These are phyloP conservation scores for Aspergillus heteromorphus DNA, from an alignment of 495 filamentous ascomycete genomes.

Conservation along the genomic window DNA sequence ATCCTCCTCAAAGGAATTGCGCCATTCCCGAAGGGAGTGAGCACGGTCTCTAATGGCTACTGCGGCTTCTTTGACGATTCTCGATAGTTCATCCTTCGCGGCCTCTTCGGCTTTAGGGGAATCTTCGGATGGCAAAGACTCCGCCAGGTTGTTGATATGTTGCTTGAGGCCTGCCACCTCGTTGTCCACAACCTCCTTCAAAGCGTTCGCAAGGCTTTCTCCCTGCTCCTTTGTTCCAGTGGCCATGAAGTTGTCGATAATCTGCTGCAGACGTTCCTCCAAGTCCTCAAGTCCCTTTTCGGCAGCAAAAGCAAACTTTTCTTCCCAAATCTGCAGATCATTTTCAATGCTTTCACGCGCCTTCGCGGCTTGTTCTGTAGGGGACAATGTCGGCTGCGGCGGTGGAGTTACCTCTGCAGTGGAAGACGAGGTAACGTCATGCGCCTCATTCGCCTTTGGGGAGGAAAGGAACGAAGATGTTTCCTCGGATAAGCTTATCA, in stretches of 20 bases:
- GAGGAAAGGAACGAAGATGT: conserved; percentile 18
- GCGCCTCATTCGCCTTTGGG: conserved; percentile 14
- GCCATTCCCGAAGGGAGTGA: conserved; percentile 76
- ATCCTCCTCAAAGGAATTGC: conserved; percentile 64
- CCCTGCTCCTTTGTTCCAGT: conserved; percentile 62
- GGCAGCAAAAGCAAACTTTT: conserved; percentile 75
- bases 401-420: conserved; percentile 16
- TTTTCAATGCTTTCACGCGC: conserved; percentile 63
- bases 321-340: conserved; percentile 78
- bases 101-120: conserved; percentile 48
- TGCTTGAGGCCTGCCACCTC: conserved; percentile 63
- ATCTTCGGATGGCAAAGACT: conserved; percentile 47
- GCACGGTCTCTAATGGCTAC: conserved; percentile 73
- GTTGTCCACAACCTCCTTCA: conserved; percentile 58
- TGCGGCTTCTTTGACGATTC: conserved; percentile 67
- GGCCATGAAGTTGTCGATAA: conserved; percentile 65
- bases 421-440: conserved; percentile 20
- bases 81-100: conserved; percentile 56
- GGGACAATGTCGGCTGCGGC: conserved; percentile 25
- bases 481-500: conserved; percentile 25
- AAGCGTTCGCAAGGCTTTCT: conserved; percentile 57
- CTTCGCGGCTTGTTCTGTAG: conserved; percentile 44
- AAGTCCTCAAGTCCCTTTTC: conserved; percentile 74
- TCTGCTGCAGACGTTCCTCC: conserved; percentile 63
- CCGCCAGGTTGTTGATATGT: conserved; percentile 58